Evolutionary conservation across 441 rosid genomes (phyloP), one percentile per base, ranked within the genome.

Genomic region (Mallotus japonicus): DNA sequence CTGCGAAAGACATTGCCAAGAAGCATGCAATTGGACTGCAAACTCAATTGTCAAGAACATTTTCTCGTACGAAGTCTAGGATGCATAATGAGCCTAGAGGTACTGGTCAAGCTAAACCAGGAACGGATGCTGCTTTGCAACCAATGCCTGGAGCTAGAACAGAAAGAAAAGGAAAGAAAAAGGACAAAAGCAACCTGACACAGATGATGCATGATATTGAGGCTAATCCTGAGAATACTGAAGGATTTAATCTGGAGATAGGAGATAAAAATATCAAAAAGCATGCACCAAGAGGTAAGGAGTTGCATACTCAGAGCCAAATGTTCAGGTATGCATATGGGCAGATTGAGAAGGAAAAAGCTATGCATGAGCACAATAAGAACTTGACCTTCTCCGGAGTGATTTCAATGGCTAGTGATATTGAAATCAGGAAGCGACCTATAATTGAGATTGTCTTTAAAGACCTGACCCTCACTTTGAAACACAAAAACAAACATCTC

Each of bases 251-350:
- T 70, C 28, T 90, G 14, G 87, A 90, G 74, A 90, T 88, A 57
- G 97, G 95, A 63, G 94, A 89, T 58, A 89, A 88, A 73, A 87
- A 85, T 74, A 70, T 80, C 0, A 93, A 87, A 73, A 92, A 87
- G 73, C 72, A 89, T 72, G 82, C 91, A 56, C 97, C 97, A 12
- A 96, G 69, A 84, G 97, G 92, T 3, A 96, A 88, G 79, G 69
- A 86, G 8, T 71, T 93, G 83, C 99, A 92, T 80, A 88, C 98
- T 9, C 95, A 88, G 75, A 96, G 99, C 78, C 99, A 93, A 82
- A 92, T 93, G 88, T 93, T 90, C 76, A 86, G 92, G 79, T 96
- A 96, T 53, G 98, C 99, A 12, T 96, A 96, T 78, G 96, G 87
- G 20, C 98, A 95, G 82, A 86, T 93, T 3, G 99, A 95, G 86